phyloP scores from a whole-genome alignment of 176 grass and related monocot genomes.

The Musa acuminata region DNA sequence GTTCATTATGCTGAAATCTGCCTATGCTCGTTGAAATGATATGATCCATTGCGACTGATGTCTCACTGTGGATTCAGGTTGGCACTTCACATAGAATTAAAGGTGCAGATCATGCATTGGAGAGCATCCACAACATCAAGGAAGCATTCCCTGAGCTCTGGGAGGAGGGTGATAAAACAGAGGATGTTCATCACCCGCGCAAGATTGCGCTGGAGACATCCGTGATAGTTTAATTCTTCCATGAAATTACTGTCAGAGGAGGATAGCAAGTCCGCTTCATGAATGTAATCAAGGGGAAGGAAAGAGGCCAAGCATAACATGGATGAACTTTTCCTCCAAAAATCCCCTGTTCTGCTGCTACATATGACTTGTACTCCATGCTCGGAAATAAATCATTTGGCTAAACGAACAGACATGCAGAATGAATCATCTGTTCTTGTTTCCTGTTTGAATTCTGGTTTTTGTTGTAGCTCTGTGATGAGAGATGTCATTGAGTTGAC shows the following conservation, averaged over 20 bases:
- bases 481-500: too few species aligned
- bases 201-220: slow-evolving; percentile 3
- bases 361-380: too few species aligned
- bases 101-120: slow-evolving; percentile 45
- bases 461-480: too few species aligned
- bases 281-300: too few species aligned
- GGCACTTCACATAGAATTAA: slow-evolving; percentile 28
- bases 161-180: slow-evolving; percentile 13
- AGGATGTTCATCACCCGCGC: neutral
- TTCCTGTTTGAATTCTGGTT: too few species aligned
- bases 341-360: too few species aligned
- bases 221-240: neutral
- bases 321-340: too few species aligned
- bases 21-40: too few species aligned
- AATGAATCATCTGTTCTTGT: too few species aligned
- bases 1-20: neutral
- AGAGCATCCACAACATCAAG: slow-evolving; percentile 69
- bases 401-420: too few species aligned
- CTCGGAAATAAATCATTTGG: too few species aligned
- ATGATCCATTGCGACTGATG: neutral
- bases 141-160: slow-evolving; percentile 55
- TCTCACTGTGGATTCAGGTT: slow-evolving; percentile 26
- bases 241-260: neutral
- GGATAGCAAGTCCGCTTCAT: neutral
- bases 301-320: too few species aligned